Base-by-base conservation (phyloP, 495 filamentous ascomycete genomes). In the Tirmania nivea region DNA sequence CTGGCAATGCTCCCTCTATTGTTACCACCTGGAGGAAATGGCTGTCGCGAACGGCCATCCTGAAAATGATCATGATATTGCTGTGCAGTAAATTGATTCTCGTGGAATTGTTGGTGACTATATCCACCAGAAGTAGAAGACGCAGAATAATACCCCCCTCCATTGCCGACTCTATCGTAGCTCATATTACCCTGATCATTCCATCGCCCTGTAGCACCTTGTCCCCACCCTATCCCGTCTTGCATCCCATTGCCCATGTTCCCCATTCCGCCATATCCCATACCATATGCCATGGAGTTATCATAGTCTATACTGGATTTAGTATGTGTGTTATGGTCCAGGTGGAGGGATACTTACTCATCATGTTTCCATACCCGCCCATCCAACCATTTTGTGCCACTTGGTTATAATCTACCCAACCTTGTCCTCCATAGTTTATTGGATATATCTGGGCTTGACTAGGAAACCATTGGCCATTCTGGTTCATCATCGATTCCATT, bases 221-320 rank as follows among this genome's bases (percentile, higher is more conserved):
- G 77, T 73, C 39, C 12, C 12, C 17, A 14, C 1, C 12, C 17
- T 8, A 14, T 19, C 17, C 39, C 39, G 39, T 14, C 79, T 52
- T 61, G 60, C 84, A 90, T 86, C 68, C 39, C 39, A 45, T 45
- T 45, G 3, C 80, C 83, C 76, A 81, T 84, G 71, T 78, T 83
- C 84, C 79, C 80, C 66, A 76, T 75, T 65, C 75, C 73, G 62
- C 80, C 80, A 70, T 79, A 89, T 55, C 81, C 84, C 68, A 82
- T 80, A 67, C 77, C 80, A 69, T 90, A 83, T 68, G 70, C 71
- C 77, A 86, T 84, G 83, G 84, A 73, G 86, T 84, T 82, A 94
- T 86, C 64, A 52, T 64, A 16, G 55, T 20, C 37, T 61, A 64
- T 17, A 56, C 61, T 64, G 49, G 14, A 50, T 17, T 21, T 17